Evolutionary conservation across 2,329 filamentous ascomycete species (phyloP), one percentile per base, ranked within the genome.

Genomic region (Pyrenochaeta sp.): DNA sequence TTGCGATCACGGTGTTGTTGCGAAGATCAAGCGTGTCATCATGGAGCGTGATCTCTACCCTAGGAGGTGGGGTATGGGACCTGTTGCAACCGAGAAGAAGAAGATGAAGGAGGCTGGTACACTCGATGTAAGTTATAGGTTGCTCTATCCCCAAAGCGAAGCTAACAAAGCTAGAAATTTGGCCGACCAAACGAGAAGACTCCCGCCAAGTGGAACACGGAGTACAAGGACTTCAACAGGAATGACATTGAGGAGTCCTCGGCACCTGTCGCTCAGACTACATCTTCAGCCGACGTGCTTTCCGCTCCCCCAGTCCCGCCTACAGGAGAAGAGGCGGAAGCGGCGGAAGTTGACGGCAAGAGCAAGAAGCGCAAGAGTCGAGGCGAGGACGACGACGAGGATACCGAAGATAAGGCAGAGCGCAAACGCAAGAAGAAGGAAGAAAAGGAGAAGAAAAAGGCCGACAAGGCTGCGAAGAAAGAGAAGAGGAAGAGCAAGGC

Each of bases 31-130:
- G 90, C 90, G 95, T 73, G 97, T 93, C 81, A 99, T 99, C 80
- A 99, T 99, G 95, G 95, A 99, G 86, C 91, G 95, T 72, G 95
- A 98, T 78, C 86, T 98, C 58, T 99, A 99, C 86, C 95, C 95
- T 64, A 88, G 93, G 78, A 86, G 94, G 84, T 99, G 95, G 95
- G 95, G 95, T 67, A 88, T 98, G 76, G 95, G 95, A 62, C 94
- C 95, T 52, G 90, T 94, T 59, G 95, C 95, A 49, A 82, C 90
- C 48, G 93, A 98, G 86, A 99, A 99, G 89, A 99, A 99, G 91
- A 97, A 98, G 88, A 89, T 99, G 85, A 98, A 98, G 88, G 92
- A 93, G 52, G 91, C 92, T 69, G 95, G 95, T 80, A 97, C 97
- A 83, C 90, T 99, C 59, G 95, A 99, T 85, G 85, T 87, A 76